A percentile compares a stretch with the other conserved stretches of the same genome.
Evolutionary conservation across 75 land plant species (phyloP).

Genomic region (Isoetes taiwanensis): DNA sequence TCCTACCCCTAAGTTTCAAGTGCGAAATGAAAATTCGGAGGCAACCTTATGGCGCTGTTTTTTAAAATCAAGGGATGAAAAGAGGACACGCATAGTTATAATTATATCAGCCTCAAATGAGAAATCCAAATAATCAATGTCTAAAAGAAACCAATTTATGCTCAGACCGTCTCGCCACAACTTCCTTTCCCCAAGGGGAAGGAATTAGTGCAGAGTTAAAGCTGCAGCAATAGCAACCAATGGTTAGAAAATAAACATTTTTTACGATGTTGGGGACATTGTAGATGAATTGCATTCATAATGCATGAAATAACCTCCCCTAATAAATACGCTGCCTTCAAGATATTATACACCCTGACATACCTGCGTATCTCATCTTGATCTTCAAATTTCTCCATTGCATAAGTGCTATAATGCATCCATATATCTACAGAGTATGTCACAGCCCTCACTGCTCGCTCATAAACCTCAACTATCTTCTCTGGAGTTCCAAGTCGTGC

Average conservation of each 20-base stretch:
- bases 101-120: background rate
- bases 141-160: background rate
- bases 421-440: conserved; percentile 98
- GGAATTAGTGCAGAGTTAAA: conserved; percentile 24
- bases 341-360: conserved; percentile 10
- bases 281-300: conserved; percentile 4
- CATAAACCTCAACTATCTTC: conserved; percentile 87
- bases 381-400: conserved; percentile 72
- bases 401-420: conserved; percentile 77
- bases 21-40: conserved; percentile 11
- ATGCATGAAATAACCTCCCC: background rate
- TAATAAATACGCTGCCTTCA: conserved; percentile 10
- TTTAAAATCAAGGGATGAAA: background rate
- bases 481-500: conserved; percentile 47
- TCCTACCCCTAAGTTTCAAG: conserved; percentile 1
- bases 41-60: background rate
- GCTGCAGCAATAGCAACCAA: conserved; percentile 64
- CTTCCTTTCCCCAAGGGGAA: conserved; percentile 12
- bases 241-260: conserved; percentile 44
- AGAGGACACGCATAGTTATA: conserved; percentile 6
- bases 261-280: conserved; percentile 2
- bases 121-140: conserved; percentile 6
- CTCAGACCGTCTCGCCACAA: conserved; percentile 8
- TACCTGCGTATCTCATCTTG: conserved; percentile 82
- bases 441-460: conserved; percentile 85